phyloP scores from a whole-genome alignment of 768 basidiomycete genomes.

The Coprinopsis strossmayeri region DNA sequence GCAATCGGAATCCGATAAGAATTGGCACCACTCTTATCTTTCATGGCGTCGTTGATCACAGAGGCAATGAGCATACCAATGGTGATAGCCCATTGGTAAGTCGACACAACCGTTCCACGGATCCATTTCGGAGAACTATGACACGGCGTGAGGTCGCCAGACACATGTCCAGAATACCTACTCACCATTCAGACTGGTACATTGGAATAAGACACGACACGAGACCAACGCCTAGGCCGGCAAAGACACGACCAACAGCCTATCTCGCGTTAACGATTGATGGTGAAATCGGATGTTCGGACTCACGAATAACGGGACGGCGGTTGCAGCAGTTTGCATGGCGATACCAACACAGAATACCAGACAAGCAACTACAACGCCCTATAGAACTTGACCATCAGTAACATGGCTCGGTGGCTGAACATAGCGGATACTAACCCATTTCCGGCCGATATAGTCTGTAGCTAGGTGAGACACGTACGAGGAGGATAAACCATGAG shows the following conservation, averaged over 20 bases:
- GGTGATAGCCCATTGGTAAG: conserved; percentile 70
- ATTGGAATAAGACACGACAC: conserved; percentile 57
- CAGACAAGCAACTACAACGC: conserved; percentile 56
- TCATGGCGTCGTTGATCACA: conserved; percentile 61
- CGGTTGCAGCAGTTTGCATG: conserved; percentile 53
- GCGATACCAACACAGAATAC: conserved; percentile 59
- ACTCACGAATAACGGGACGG: conserved; percentile 45
- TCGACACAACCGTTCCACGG: conserved; percentile 64
- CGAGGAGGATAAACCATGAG: neutral
- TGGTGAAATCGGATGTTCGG: too few species aligned
- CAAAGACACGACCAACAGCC: conserved; percentile 60
- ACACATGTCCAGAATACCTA: neutral
- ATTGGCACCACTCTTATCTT: conserved; percentile 39
- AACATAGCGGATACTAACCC: conserved; percentile 9
- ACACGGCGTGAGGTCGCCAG: neutral
- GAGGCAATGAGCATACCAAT: conserved; percentile 71
- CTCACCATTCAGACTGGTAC: conserved; percentile 42
- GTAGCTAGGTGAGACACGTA: neutral
- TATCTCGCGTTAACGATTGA: neutral
- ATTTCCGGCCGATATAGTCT: conserved; percentile 39
- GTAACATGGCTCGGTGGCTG: neutral
- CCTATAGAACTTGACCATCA: conserved; percentile 21
- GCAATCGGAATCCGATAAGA: conserved; percentile 69
- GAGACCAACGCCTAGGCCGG: conserved; percentile 76
- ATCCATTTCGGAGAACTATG: conserved; percentile 64